These are phyloP conservation scores for Melaleuca alternifolia DNA, from an alignment of 345 rosid species.

Conservation along the genomic window DNA sequence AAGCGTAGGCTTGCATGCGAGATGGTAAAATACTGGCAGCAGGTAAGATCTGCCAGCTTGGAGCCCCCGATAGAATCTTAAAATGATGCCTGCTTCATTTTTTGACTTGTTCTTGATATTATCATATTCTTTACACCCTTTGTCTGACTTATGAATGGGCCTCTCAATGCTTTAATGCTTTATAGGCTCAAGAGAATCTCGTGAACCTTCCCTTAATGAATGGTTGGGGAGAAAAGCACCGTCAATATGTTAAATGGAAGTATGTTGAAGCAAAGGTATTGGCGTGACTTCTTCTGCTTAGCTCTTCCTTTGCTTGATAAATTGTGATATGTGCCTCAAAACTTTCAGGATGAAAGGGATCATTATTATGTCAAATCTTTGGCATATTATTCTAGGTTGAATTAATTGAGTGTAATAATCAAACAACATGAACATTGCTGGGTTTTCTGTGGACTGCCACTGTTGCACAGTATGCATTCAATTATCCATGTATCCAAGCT, in stretches of 20 bases:
- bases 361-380: not conserved
- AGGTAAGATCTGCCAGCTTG: slow-evolving; percentile 33
- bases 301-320: not conserved
- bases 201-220: slow-evolving; percentile 75
- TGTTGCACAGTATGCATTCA: not conserved
- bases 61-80: not conserved
- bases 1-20: slow-evolving; percentile 99
- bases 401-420: not conserved
- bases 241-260: slow-evolving; percentile 84
- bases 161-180: not conserved
- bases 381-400: not conserved
- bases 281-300: not conserved
- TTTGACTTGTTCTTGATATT: not conserved
- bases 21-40: slow-evolving; percentile 99
- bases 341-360: not conserved
- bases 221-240: slow-evolving; percentile 99
- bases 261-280: slow-evolving; percentile 79
- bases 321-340: not conserved
- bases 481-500: not conserved
- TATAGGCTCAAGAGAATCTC: slow-evolving; percentile 89
- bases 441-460: not conserved
- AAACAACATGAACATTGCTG: not conserved
- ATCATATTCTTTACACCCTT: not conserved
- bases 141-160: not conserved
- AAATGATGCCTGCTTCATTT: not conserved